Base-by-base conservation (phyloP, 2,329 filamentous ascomycete species). In the Claviceps africana region DNA sequence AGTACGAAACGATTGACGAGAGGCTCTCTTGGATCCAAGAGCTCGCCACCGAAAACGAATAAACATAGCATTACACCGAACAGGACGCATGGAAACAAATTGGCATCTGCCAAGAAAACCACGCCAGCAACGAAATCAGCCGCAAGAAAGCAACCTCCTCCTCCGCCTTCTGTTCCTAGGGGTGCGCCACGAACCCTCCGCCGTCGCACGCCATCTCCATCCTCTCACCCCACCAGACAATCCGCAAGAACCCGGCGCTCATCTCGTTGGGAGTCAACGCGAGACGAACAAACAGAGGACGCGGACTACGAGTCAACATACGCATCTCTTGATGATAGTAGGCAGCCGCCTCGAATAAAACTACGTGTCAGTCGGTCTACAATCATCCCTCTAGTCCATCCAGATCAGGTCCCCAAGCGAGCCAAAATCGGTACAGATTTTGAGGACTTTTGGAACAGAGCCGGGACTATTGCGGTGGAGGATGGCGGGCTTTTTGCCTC, bases 331-430 rank as follows among this genome's bases (percentile, higher is more conserved):
- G 55, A 64, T 22, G 54, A 56, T 48, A 58, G 59, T 25, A 61
- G 61, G 8, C 65, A 64, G 40, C 67, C 69, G 1, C 68, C 75
- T 2, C 69, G 74, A 35, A 77, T 81, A 28, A 75, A 72, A 51
- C 57, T 81, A 42, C 72, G 73, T 28, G 66, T 77, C 13, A 59
- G 57, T 17, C 61, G 64, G 30, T 62, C 63, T 4, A 62, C 62
- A 15, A 52, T 61, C 21, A 72, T 84, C 40, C 81, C 81, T 17
- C 63, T 82, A 4, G 74, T 81, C 7, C 79, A 84, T 59, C 78
- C 79, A 6, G 74, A 73, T 25, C 76, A 82, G 57, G 72, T 78
- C 48, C 72, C 74, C 48, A 70, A 77, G 22, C 71, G 72, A 37
- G 67, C 76, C 0, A 79, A 74, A 57, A 69, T 81, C 50, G 77